These are phyloP conservation scores for Neofusicoccum kwambonambiense DNA, from an alignment of 2,329 filamentous ascomycete species.

Conservation along the genomic window DNA sequence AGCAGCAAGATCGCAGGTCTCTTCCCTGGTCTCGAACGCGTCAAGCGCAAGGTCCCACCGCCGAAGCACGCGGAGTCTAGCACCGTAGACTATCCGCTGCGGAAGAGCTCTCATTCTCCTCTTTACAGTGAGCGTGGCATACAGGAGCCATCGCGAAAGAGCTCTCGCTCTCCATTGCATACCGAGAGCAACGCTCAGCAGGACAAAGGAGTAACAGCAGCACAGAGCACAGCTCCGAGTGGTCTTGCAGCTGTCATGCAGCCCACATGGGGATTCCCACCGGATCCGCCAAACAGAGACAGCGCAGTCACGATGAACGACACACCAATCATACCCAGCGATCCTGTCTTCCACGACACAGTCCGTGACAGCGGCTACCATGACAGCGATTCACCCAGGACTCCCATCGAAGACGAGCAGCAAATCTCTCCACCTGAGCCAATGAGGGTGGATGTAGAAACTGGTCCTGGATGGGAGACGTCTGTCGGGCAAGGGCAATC, in stretches of 20 bases:
- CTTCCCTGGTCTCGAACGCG: conserved; percentile 22
- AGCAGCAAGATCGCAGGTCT: conserved; percentile 17
- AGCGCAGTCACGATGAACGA: conserved; percentile 47
- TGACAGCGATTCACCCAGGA: conserved; percentile 21
- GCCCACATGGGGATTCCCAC: conserved; percentile 37
- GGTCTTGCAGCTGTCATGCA: background rate
- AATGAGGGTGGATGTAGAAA: conserved; percentile 19
- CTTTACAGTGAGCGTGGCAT: background rate
- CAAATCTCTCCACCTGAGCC: background rate
- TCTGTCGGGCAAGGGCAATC: conserved; percentile 6
- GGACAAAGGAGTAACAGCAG: background rate
- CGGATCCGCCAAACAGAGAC: conserved; percentile 31
- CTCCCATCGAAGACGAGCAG: background rate
- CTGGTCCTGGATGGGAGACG: conserved; percentile 22
- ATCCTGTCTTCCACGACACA: conserved; percentile 28
- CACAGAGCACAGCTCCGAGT: background rate
- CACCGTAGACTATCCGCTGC: conserved; percentile 18
- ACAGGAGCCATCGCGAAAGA: background rate
- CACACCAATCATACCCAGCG: conserved; percentile 38
- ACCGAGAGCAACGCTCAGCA: background rate
- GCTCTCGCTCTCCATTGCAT: background rate
- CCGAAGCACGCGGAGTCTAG: conserved; percentile 27
- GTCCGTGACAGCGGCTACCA: conserved; percentile 47
- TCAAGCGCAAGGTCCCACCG: conserved; percentile 36
- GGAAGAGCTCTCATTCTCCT: conserved; percentile 24